Evolutionary conservation across 2,329 filamentous ascomycete genomes (phyloP).

Genomic region (Ceratocystis papillata): DNA sequence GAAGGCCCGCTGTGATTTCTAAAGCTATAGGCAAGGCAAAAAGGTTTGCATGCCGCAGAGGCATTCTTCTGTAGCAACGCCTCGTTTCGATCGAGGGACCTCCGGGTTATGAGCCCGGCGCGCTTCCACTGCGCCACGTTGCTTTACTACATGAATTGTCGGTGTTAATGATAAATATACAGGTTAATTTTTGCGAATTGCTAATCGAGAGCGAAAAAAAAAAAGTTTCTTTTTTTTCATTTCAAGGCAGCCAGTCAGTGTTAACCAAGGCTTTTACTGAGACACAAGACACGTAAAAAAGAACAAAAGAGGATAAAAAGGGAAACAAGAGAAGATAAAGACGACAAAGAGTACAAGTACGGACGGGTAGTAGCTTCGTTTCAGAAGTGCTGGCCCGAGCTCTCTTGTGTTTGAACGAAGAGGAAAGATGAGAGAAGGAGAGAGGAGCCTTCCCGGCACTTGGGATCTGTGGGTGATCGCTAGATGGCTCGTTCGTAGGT

Average conservation of each 20-base stretch:
- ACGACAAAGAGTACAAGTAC: too few species aligned
- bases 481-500: conserved; percentile 2
- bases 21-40: not conserved
- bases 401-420: not conserved
- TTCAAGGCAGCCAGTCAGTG: too few species aligned
- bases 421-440: not conserved
- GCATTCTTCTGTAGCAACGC: conserved; percentile 17
- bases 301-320: not conserved
- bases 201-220: not conserved
- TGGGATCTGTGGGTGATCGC: conserved; percentile 1
- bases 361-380: conserved; percentile 7
- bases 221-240: not conserved
- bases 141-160: not conserved
- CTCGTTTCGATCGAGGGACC: conserved; percentile 25
- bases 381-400: conserved; percentile 10
- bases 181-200: not conserved
- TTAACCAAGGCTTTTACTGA: too few species aligned
- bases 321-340: not conserved
- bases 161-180: not conserved
- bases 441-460: not conserved
- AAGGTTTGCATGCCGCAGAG: not conserved
- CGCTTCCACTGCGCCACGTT: conserved; percentile 25
- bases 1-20: not conserved
- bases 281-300: not conserved
- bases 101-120: conserved; percentile 25